Base-by-base conservation (phyloP, 2,329 filamentous ascomycete genomes). In the Tolypocladium nubicola region DNA sequence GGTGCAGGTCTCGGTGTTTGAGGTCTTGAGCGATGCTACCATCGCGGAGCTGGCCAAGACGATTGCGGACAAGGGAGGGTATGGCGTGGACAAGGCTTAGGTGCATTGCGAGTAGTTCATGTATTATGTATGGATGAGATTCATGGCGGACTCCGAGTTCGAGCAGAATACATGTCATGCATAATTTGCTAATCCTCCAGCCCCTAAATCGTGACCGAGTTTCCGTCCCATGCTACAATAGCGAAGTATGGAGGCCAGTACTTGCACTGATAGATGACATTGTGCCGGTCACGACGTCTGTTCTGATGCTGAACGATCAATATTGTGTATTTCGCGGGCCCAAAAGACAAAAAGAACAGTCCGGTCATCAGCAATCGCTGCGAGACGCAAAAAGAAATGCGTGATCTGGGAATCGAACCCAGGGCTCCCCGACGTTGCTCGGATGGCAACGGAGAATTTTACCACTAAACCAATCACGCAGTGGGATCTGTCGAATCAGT, bases 1-100 rank as follows among this genome's bases (percentile, higher is more conserved):
- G 2, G 74, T 74, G 0, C 70, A 77, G 54, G 63, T 80, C 3
- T 75, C 75, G 0, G 72, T 79, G 2, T 79, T 79, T 61, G 76
- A 79, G 57, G 71, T 80, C 19, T 62, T 79, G 56, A 73, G 75
- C 52, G 73, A 76, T 56, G 68, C 62, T 43, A 73, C 73, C n/a
- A 68, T 79, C 30, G 59, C 60, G 0, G 70, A 75, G 50, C 60
- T 78, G 57, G 70, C 73, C 6, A 61, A 52, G 9, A 62, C 62
- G 23, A 72, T 78, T 62, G 73, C 70, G 2, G 61, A 66, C 30
- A 68, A 65, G 58, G 70, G 71, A 6, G 61, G 61, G 0, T 70
- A 65, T 40, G 70, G 69, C 21, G 39, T 54, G 11, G n/a, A 54
- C 3, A 56, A 37, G 41, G 37, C 21, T 13, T 56, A 41, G 16